Evolutionary conservation across 139 green algal genomes (phyloP).

Genomic region (Volvox reticuliferus): DNA sequence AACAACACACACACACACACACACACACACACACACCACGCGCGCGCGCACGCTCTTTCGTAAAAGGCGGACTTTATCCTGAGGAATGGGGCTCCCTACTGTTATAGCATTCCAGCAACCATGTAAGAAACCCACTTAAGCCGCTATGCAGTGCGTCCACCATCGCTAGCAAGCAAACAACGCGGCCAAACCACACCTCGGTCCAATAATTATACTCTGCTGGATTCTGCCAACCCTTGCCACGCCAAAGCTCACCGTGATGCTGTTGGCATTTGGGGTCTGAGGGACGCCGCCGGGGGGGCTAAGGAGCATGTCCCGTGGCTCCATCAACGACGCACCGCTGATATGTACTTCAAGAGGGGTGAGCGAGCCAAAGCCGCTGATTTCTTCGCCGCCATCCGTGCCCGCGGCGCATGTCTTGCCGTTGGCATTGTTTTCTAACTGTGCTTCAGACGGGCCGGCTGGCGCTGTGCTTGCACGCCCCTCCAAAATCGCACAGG

Average conservation of each 20-base stretch:
- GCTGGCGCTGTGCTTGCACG: neutral
- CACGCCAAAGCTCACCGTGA: neutral
- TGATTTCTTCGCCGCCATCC: neutral
- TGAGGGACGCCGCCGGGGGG: neutral
- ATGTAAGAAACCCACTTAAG: too few relatives aligned
- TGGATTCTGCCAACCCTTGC: neutral
- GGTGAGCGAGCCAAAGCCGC: neutral
- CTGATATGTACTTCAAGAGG: neutral
- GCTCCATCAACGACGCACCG: neutral
- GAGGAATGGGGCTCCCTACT: too few relatives aligned
- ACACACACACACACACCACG: too few relatives aligned
- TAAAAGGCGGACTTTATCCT: too few relatives aligned
- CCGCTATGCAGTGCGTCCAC: too few relatives aligned
- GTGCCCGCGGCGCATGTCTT: neutral
- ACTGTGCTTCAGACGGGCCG: neutral
- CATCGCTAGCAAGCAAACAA: too few relatives aligned
- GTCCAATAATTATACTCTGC: too few relatives aligned
- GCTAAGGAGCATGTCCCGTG: constrained; percentile 3
- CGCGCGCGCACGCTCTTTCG: too few relatives aligned
- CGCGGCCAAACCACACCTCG: too few relatives aligned
- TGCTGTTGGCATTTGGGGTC: neutral
- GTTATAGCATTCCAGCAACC: too few relatives aligned
- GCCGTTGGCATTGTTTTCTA: too few relatives aligned
- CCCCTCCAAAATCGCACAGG: neutral
- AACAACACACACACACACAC: too few relatives aligned